Percentiles rank a stretch among this genome's conserved stretches.
These are phyloP conservation scores for Pichia sp. DNA, from an alignment of 1,139 yeast species.

Conservation along the genomic window DNA sequence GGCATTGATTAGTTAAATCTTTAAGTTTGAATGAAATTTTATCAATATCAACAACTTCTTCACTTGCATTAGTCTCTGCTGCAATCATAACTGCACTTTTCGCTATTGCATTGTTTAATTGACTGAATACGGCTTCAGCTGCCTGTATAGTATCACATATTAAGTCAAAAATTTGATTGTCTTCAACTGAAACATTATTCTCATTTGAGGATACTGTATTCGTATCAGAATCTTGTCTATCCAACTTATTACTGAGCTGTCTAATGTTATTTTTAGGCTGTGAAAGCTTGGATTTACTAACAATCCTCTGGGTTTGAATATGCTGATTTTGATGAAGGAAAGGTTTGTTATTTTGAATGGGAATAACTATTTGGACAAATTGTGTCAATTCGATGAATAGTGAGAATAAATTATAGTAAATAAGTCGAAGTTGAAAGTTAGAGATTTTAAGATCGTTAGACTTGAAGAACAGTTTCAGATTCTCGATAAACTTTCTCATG, in stretches of 20 bases:
- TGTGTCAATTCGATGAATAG: conserved; percentile 70
- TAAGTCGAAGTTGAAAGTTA: conserved; percentile 44
- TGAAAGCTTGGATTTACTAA: conserved; percentile 14
- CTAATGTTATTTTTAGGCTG: conserved; percentile 18
- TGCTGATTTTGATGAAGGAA: not conserved
- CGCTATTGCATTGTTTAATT: conserved; percentile 68
- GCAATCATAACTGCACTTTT: conserved; percentile 59
- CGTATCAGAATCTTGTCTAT: conserved; percentile 26
- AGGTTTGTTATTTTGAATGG: conserved; percentile 21
- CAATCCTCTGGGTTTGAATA: conserved; percentile 10
- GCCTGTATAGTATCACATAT: conserved; percentile 65
- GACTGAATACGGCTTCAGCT: conserved; percentile 75
- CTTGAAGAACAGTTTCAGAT: conserved; percentile 15
- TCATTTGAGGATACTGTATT: conserved; percentile 12
- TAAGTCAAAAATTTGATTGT: conserved; percentile 69
- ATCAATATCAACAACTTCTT: conserved; percentile 8
- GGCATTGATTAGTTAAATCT: conserved; percentile 74
- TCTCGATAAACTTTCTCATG: conserved; percentile 17
- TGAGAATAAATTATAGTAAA: conserved; percentile 64
- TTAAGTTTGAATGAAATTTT: conserved; percentile 54
- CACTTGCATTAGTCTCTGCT: conserved; percentile 14
- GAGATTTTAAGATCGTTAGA: conserved; percentile 8
- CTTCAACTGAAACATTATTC: conserved; percentile 42
- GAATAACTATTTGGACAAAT: conserved; percentile 54
- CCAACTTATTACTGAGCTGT: conserved; percentile 16